Evolutionary conservation across 495 filamentous ascomycete species (phyloP).

Genomic region (Evansstolkia leycettana): DNA sequence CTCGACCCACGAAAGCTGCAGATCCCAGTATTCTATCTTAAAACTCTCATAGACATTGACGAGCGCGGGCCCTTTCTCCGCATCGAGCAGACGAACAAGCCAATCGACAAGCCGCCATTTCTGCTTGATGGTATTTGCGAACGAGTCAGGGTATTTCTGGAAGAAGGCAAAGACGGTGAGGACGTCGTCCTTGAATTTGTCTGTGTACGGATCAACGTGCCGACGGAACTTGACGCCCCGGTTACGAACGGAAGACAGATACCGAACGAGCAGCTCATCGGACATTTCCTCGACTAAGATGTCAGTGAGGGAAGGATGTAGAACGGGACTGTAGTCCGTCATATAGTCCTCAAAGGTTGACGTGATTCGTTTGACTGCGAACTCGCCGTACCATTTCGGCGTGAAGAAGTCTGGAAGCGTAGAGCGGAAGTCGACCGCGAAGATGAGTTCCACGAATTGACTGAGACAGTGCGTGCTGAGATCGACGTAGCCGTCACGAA

Average conservation of each 20-base stretch:
- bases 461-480: constrained; percentile 80
- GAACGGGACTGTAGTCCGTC: constrained; percentile 63
- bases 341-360: constrained; percentile 93
- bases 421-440: constrained; percentile 69
- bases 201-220: constrained; percentile 59
- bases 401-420: constrained; percentile 89
- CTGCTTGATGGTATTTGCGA: constrained; percentile 59
- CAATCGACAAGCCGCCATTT: constrained; percentile 85
- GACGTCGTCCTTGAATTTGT: constrained; percentile 85
- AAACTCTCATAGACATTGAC: constrained; percentile 70
- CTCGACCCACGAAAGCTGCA: constrained; percentile 95
- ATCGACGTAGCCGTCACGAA: constrained; percentile 88
- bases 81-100: constrained; percentile 60
- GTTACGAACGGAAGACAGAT: constrained; percentile 81
- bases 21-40: constrained; percentile 83
- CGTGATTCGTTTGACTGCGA: constrained; percentile 76
- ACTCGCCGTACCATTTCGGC: constrained; percentile 68
- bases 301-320: constrained; percentile 76
- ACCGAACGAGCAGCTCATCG: constrained; percentile 75
- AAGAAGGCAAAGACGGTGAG: constrained; percentile 69
- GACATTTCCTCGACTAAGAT: constrained; percentile 83
- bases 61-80: constrained; percentile 57
- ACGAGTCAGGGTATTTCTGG: constrained; percentile 48
- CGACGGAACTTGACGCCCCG: constrained; percentile 81
- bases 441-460: constrained; percentile 73